phyloP scores from a whole-genome alignment of 495 filamentous ascomycete genomes.

The Hypomontagnella submonticulosa region DNA sequence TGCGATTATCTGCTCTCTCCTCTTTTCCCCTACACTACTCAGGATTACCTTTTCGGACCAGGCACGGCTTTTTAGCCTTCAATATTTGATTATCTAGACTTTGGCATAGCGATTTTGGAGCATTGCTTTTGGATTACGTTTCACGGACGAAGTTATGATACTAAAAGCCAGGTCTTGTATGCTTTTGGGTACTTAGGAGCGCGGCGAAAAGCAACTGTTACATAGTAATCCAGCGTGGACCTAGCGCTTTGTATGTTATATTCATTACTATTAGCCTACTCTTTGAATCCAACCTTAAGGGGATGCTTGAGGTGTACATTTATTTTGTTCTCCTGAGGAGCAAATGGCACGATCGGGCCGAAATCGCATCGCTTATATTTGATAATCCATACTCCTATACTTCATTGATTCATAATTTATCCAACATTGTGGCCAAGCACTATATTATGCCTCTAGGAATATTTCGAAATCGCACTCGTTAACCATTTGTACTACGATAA shows the following conservation, averaged over 20 bases:
- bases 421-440: no score
- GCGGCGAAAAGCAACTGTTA: slow-evolving; percentile 18
- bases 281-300: slow-evolving; percentile 2
- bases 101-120: slow-evolving; percentile 33
- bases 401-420: no score
- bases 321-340: no score
- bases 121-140: slow-evolving; percentile 19
- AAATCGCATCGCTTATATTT: no score
- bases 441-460: no score
- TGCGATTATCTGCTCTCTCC: background rate
- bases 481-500: no score
- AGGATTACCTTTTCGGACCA: background rate
- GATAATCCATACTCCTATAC: no score
- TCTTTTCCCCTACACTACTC: slow-evolving; percentile 12
- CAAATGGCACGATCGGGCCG: no score
- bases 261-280: slow-evolving; percentile 6
- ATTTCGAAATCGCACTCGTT: no score
- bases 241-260: slow-evolving; percentile 24
- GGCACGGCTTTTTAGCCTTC: background rate
- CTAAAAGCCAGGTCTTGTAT: slow-evolving; percentile 19
- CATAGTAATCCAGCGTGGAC: slow-evolving; percentile 21
- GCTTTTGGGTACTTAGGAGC: slow-evolving; percentile 1
- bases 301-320: background rate
- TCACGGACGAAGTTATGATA: slow-evolving; percentile 29
- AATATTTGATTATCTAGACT: slow-evolving; percentile 10